Evolutionary conservation across 805 yeast species (phyloP), one percentile per base, ranked within the genome.

Genomic region (Pichia manshurica): DNA sequence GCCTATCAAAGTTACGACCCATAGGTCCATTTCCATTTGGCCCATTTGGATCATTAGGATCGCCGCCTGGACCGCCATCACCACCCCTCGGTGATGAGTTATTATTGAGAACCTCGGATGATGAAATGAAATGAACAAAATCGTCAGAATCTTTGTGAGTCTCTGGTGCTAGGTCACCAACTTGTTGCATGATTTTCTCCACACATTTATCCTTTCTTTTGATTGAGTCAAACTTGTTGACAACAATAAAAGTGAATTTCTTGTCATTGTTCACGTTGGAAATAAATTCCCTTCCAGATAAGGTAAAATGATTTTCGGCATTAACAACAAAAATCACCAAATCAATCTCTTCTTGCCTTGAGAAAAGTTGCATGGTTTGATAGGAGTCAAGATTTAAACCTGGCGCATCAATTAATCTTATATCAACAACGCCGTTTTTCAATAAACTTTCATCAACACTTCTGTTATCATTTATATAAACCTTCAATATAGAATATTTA

Each of bases 261-360:
- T 89, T 91, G 58, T 93, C 99, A 45, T 82, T 81, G 1, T 96
- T 89, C 0, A 96, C 95, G 34, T 87, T 79, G 2, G 91, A 74
- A 45, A 93, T 87, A 60, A 93, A 95, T 60, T 93, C 99, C 55
- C 87, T 84, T 0, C 97, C 98, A 0, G 96, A 86, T 48, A 89
- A 70, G 0, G 99, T 93, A 62, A 93, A 85, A 61, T 93, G 97
- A 59, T 93, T 95, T 60, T 90, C 98, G 0, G 99, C 95, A 63
- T 84, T 87, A 2, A 93, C 96, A 2, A 95, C 98, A 70, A 93
- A 95, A 1, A 93, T 91, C 3, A 93, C 96, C 54, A 93, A 73
- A 63, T 93, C 99, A 52, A 93, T 93, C 60, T 93, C 99, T 60
- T 93, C 98, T 68, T 93, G 98, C 51, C 97, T 79, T 2, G 96